Conservation (phyloP, 495 filamentous ascomycete species). For the Parmelia sp. region DNA sequence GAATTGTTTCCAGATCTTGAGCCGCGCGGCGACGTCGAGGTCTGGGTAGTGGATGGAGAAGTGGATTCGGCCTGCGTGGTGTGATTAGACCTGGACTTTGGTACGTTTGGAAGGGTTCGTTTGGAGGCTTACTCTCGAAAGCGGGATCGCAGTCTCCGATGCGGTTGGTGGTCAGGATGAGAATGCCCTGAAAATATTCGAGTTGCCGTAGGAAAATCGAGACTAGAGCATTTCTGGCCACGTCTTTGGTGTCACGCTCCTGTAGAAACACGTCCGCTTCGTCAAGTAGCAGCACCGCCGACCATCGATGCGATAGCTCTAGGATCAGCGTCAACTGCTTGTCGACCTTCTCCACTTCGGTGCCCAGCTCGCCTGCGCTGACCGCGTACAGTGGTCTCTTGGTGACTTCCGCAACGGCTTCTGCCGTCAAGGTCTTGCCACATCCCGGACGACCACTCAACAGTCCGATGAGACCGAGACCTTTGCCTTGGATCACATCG, state of each 20-base stretch:
- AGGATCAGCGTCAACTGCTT: slow-evolving; percentile 20
- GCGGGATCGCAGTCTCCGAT: slow-evolving; percentile 45
- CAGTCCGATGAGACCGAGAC: slow-evolving; percentile 24
- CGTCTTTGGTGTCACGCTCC: slow-evolving; percentile 31
- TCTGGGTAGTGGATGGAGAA: slow-evolving; percentile 29
- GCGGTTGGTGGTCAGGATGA: slow-evolving; percentile 53
- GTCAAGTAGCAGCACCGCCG: slow-evolving; percentile 40
- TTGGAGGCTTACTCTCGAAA: slow-evolving; percentile 42
- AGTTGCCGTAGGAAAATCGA: slow-evolving; percentile 48
- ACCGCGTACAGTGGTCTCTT: slow-evolving; percentile 26
- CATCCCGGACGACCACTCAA: slow-evolving; percentile 24
- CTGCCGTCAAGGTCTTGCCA: slow-evolving; percentile 30
- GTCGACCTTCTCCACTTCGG: slow-evolving; percentile 24
- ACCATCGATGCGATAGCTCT: slow-evolving; percentile 28
- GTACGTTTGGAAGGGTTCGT: too few relatives aligned
- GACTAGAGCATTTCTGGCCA: slow-evolving; percentile 41
- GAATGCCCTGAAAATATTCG: slow-evolving; percentile 53
- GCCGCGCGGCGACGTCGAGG: slow-evolving; percentile 19
- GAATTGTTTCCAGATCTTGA: slow-evolving; percentile 19
- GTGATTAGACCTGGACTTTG: background rate
- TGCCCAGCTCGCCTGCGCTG: slow-evolving; percentile 25
- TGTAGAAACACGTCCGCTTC: slow-evolving; percentile 47
- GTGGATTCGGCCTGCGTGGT: slow-evolving; percentile 36
- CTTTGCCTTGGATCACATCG: slow-evolving; percentile 28
- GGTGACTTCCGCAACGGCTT: slow-evolving; percentile 25